Evolutionary conservation across 2,329 filamentous ascomycete genomes (phyloP), one percentile per base, ranked within the genome.

Genomic region (Elsinoe fawcettii): DNA sequence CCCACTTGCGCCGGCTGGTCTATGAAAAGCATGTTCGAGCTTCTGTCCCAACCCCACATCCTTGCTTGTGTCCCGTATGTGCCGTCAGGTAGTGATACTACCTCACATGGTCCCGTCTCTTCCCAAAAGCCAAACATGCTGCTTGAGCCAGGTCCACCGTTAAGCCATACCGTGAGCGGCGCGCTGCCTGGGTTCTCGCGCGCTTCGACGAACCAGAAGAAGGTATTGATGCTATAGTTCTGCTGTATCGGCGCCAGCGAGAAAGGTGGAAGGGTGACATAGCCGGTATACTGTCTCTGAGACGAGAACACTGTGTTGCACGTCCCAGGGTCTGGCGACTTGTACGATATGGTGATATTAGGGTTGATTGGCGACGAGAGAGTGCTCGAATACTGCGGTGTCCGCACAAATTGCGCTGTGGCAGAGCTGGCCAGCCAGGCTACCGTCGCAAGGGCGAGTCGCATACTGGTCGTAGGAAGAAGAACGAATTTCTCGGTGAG

Each of bases 1-100:
- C 82, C 81, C 51, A 88, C 81, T 70, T 88, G 84, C 60, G 84
- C 84, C 22, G 84, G 84, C 80, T 90, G 69, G 53, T 77, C 75
- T 58, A 84, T 78, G 66, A 80, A 84, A 49, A 84, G 72, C 66
- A 83, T 72, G 63, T 83, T 83, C 30, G 78, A 79, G 46, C 73
- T 75, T 58, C 76, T 75, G 66, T 87, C 83, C 84, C 83, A 87
- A 14, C 82, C 81, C 80, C 81, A 87, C 66, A 81, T 75, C 54
- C 81, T 75, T 8, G 79, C 75, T 49, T 77, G 71, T 0, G 82
- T 86, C 12, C 77, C 77, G 58, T 82, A 80, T 25, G 63, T 63
- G 51, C 70, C 72, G 58, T 77, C 68, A 11, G 69, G 63, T 58
- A 74, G 66, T 60, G 77, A 65, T 34, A 75, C 64, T 47, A 76